These are phyloP conservation scores for Coniochaeta prunicola DNA, from an alignment of 2,329 filamentous ascomycete species.

Conservation along the genomic window DNA sequence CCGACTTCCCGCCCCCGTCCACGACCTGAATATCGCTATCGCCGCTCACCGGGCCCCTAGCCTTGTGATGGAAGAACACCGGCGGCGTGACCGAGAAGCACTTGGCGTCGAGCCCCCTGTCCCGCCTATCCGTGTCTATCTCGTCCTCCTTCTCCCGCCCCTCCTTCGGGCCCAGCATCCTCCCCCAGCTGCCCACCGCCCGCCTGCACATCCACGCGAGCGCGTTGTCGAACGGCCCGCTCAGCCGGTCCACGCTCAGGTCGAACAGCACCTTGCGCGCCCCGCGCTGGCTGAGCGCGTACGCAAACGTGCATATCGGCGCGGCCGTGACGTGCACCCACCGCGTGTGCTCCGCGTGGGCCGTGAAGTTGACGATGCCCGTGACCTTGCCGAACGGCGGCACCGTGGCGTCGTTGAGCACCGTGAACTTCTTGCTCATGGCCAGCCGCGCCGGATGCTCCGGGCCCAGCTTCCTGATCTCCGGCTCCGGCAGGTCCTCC, in stretches of 20 bases:
- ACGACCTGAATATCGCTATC: conserved; percentile 23
- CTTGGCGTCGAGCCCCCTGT: conserved; percentile 10
- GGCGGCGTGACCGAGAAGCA: conserved; percentile 26
- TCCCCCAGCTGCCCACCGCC: conserved; percentile 15
- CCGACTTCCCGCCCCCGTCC: conserved; percentile 8
- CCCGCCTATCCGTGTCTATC: background rate
- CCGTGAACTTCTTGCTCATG: conserved; percentile 6
- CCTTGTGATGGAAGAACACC: conserved; percentile 25
- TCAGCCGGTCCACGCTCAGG: conserved; percentile 24
- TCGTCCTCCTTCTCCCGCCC: background rate
- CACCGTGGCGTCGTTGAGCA: conserved; percentile 18
- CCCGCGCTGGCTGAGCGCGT: conserved; percentile 16
- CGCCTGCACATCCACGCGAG: conserved; percentile 28
- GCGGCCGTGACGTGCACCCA: conserved; percentile 26
- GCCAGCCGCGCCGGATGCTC: conserved; percentile 7
- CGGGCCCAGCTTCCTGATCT: background rate
- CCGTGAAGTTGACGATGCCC: conserved; percentile 16
- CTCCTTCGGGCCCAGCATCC: background rate
- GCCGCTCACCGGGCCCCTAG: conserved; percentile 17
- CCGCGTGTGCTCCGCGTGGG: conserved; percentile 23
- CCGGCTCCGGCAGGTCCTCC: conserved; percentile 3
- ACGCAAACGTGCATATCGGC: conserved; percentile 29
- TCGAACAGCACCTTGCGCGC: conserved; percentile 24
- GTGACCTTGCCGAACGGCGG: conserved; percentile 16
- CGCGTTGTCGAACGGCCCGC: conserved; percentile 25